phyloP scores from a whole-genome alignment of 345 rosid species.

The Bruguiera gymnorhiza region DNA sequence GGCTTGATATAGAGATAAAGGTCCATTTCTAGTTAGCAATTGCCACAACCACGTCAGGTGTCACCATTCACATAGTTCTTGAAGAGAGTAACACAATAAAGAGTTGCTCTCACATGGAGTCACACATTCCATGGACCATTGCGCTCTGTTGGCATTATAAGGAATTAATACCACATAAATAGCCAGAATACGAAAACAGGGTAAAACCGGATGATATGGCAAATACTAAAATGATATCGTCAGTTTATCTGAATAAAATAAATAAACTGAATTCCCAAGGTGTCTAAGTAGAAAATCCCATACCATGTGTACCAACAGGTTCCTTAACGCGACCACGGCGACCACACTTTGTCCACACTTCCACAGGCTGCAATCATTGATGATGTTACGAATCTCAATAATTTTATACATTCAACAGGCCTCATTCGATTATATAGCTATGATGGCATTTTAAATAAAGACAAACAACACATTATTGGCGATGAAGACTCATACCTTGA shows the following conservation, averaged over 20 bases:
- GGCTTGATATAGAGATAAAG: too few relatives aligned
- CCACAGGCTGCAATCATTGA: slow-evolving; percentile 66
- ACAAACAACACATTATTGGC: neutral
- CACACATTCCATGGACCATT: too few relatives aligned
- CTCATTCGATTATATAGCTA: neutral
- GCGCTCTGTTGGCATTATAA: too few relatives aligned
- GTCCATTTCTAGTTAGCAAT: too few relatives aligned
- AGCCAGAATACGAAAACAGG: too few relatives aligned
- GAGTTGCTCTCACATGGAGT: too few relatives aligned
- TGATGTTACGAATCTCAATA: slow-evolving; percentile 13
- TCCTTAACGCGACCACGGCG: slow-evolving; percentile 89
- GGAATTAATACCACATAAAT: too few relatives aligned
- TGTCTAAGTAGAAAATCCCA: neutral
- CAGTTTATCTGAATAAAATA: neutral
- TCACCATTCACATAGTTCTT: too few relatives aligned
- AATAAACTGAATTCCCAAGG: neutral
- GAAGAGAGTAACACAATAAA: too few relatives aligned
- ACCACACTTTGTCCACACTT: slow-evolving; percentile 82
- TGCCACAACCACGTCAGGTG: too few relatives aligned
- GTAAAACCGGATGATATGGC: too few relatives aligned
- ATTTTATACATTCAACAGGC: neutral
- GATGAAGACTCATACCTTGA: slow-evolving; percentile 52
- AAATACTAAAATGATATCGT: neutral
- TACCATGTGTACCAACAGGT: slow-evolving; percentile 96
- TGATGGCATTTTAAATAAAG: too few relatives aligned